Conservation (phyloP, 768 basidiomycete genomes). For the Boletus huronensis region DNA sequence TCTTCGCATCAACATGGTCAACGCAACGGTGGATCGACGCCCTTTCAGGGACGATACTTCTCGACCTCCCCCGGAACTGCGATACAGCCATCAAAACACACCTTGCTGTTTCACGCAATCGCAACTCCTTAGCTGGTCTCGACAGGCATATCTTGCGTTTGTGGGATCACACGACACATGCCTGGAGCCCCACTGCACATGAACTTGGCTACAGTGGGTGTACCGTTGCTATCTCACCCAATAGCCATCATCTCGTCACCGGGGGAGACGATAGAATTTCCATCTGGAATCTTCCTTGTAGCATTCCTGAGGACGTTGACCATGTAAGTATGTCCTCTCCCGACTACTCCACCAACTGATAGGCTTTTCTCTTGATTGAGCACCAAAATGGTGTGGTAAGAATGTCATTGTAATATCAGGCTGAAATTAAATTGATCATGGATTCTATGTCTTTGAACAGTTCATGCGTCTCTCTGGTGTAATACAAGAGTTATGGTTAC, state of each 20-base stretch:
- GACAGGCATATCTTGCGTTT: slow-evolving; percentile 2
- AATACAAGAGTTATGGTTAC: slow-evolving; percentile 5
- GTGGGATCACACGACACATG: slow-evolving; percentile 7
- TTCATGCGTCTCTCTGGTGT: slow-evolving; percentile 6
- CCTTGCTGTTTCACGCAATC: slow-evolving; percentile 12
- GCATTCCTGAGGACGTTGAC: neutral
- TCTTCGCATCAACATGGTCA: slow-evolving; percentile 7
- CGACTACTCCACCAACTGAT: neutral
- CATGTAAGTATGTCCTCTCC: neutral
- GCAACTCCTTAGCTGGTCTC: slow-evolving; percentile 1
- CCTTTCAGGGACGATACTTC: slow-evolving; percentile 4
- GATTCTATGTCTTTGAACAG: neutral
- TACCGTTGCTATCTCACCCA: slow-evolving; percentile 11
- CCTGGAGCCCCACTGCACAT: neutral
- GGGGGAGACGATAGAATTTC: slow-evolving; percentile 13
- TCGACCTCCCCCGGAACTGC: slow-evolving; percentile 5
- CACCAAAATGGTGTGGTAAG: slow-evolving; percentile 3
- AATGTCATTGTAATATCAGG: neutral
- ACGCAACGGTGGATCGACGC: slow-evolving; percentile 13
- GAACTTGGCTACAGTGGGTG: neutral
- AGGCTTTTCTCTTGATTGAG: neutral
- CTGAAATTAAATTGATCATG: neutral
- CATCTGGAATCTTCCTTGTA: slow-evolving; percentile 8
- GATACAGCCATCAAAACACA: neutral
- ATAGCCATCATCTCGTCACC: slow-evolving; percentile 1